phyloP scores from a whole-genome alignment of 2,329 filamentous ascomycete species.

The Venturiaceae sp. region DNA sequence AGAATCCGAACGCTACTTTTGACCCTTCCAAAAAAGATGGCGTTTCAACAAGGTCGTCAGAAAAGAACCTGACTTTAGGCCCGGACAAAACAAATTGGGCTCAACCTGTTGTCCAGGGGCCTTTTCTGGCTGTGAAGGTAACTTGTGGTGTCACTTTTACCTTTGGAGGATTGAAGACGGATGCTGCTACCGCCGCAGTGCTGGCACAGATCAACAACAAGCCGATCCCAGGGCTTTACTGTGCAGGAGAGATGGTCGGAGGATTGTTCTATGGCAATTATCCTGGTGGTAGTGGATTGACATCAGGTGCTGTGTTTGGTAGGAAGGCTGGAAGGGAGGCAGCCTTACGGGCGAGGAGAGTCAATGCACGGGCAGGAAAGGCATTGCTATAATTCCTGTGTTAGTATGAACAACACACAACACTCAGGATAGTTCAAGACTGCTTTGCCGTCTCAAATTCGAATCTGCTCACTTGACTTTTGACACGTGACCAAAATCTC shows the following conservation, averaged over 20 bases:
- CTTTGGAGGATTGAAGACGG: slow-evolving; percentile 52
- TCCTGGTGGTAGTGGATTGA: slow-evolving; percentile 52
- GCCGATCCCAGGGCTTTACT: slow-evolving; percentile 47
- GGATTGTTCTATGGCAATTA: slow-evolving; percentile 39
- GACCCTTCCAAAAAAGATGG: slow-evolving; percentile 54
- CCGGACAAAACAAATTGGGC: slow-evolving; percentile 58
- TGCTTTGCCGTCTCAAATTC: no score
- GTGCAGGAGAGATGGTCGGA: slow-evolving; percentile 57
- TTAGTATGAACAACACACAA: no score
- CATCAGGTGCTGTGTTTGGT: slow-evolving; percentile 47
- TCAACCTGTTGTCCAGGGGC: slow-evolving; percentile 43
- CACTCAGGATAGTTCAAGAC: no score
- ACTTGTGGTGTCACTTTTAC: slow-evolving; percentile 60
- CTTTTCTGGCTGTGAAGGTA: slow-evolving; percentile 55
- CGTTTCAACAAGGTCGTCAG: slow-evolving; percentile 47
- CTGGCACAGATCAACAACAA: slow-evolving; percentile 34
- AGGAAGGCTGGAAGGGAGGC: slow-evolving; percentile 27
- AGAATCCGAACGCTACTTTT: slow-evolving; percentile 38
- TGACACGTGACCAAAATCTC: no score
- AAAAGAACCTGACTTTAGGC: slow-evolving; percentile 28
- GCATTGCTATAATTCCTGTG: no score
- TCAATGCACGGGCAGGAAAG: not conserved
- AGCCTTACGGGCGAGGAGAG: slow-evolving; percentile 10
- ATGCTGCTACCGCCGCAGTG: slow-evolving; percentile 44
- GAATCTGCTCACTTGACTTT: no score